Evolutionary conservation across 306 rosid species (phyloP).

Genomic region (Trifolium pratense): DNA sequence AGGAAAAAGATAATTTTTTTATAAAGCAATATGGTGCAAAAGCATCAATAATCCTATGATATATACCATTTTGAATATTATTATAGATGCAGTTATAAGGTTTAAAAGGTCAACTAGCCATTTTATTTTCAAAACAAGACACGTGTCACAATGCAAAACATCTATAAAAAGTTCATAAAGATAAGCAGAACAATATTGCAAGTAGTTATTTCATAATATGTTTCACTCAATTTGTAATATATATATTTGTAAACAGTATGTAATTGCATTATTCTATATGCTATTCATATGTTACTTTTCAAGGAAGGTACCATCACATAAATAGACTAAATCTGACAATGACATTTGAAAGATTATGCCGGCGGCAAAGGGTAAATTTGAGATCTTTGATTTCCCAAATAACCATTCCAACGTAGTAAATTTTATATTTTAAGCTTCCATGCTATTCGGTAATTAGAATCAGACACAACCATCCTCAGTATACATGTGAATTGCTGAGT

Average conservation of each 20-base stretch:
- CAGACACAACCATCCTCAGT: not conserved
- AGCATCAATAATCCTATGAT: no score
- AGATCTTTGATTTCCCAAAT: not conserved
- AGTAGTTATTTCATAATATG: not conserved
- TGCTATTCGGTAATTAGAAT: not conserved
- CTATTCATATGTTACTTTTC: not conserved
- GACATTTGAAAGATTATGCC: not conserved
- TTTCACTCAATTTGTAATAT: not conserved
- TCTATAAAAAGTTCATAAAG: not conserved
- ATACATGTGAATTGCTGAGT: not conserved
- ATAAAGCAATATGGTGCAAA: no score
- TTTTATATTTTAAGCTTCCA: not conserved
- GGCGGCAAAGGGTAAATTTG: not conserved
- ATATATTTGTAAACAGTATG: not conserved
- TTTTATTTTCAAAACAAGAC: no score
- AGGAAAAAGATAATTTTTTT: no score
- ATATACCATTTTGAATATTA: no score
- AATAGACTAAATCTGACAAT: not conserved
- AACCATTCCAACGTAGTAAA: not conserved
- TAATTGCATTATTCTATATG: not conserved
- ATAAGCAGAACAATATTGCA: not conserved
- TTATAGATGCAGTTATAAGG: no score
- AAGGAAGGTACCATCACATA: constrained; percentile 2
- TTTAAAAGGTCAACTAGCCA: no score
- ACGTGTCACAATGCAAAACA: no score